phyloP scores from a whole-genome alignment of 1,139 yeast species.

The Scheffersomyces insectosa region DNA sequence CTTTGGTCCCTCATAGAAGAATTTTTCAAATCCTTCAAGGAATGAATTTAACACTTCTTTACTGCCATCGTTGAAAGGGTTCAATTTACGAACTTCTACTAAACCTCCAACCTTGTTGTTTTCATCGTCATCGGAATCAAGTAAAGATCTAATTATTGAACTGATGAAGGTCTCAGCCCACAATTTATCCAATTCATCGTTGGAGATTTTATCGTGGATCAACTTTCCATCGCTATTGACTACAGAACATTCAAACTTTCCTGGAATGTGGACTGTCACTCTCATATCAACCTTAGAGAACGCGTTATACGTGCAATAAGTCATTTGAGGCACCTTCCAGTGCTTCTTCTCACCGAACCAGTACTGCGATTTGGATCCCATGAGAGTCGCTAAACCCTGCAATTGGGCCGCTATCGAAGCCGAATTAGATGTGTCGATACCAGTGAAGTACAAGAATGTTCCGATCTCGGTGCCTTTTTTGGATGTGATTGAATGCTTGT shows the following conservation, averaged over 20 bases:
- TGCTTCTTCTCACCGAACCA: conserved; percentile 68
- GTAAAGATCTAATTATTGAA: conserved; percentile 63
- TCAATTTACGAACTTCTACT: conserved; percentile 48
- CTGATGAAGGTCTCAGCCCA: conserved; percentile 75
- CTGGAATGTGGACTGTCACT: conserved; percentile 43
- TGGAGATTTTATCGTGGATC: conserved; percentile 37
- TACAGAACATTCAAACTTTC: conserved; percentile 50
- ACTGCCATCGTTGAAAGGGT: conserved; percentile 57
- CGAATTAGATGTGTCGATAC: conserved; percentile 57
- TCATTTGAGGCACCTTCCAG: conserved; percentile 75
- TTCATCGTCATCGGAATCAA: conserved; percentile 71
- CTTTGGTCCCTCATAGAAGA: conserved; percentile 66
- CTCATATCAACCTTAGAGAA: conserved; percentile 37
- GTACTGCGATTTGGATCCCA: conserved; percentile 53
- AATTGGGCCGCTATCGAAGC: conserved; percentile 71
- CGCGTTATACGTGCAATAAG: conserved; percentile 49
- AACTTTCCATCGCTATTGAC: conserved; percentile 49
- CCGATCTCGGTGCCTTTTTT: conserved; percentile 45
- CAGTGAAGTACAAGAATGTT: conserved; percentile 57
- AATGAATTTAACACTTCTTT: conserved; percentile 53
- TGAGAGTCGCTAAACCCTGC: conserved; percentile 74
- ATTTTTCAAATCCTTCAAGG: conserved; percentile 57
- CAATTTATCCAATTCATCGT: conserved; percentile 36
- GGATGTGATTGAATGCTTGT: conserved; percentile 46
- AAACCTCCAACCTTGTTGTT: conserved; percentile 50